A percentile compares a stretch with the other conserved stretches of the same genome.
These are phyloP conservation scores for Diaporthe australafricana DNA, from an alignment of 2,329 filamentous ascomycete genomes.

Conservation along the genomic window DNA sequence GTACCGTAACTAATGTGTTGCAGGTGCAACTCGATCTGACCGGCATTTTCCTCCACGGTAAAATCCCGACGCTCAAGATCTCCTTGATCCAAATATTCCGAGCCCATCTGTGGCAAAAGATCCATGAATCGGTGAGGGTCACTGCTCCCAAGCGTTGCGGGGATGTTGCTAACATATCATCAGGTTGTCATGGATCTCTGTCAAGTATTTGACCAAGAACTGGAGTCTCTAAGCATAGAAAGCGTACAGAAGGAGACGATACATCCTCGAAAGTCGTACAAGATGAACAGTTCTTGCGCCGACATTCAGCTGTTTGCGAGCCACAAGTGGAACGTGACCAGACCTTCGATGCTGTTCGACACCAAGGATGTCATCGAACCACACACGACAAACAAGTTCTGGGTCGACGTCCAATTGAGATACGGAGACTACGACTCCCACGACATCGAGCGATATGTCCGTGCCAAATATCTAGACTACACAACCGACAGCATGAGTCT, in stretches of 20 bases:
- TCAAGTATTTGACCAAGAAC: slow-evolving; percentile 97
- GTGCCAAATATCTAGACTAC: slow-evolving; percentile 98
- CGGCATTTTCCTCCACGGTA: slow-evolving; percentile 98
- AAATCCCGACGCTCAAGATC: slow-evolving; percentile 98
- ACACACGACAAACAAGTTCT: slow-evolving; percentile 98
- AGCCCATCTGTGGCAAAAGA: slow-evolving; percentile 99
- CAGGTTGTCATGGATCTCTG: slow-evolving; percentile 95
- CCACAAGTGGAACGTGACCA: slow-evolving; percentile 98
- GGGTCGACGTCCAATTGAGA: slow-evolving; percentile 95
- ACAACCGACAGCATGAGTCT: slow-evolving; percentile 99
- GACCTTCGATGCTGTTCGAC: slow-evolving; percentile 92
- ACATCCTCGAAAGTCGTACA: slow-evolving; percentile 98
- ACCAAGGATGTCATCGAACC: slow-evolving; percentile 95
- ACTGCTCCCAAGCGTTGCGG: too few relatives aligned
- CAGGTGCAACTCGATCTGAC: slow-evolving; percentile 94
- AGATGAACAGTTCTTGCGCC: slow-evolving; percentile 99
- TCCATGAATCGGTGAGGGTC: slow-evolving; percentile 81
- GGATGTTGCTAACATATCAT: background rate
- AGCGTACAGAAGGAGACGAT: slow-evolving; percentile 99
- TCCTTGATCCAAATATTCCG: slow-evolving; percentile 99
- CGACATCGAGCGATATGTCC: slow-evolving; percentile 97
- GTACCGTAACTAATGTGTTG: background rate
- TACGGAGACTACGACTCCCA: slow-evolving; percentile 99
- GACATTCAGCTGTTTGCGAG: slow-evolving; percentile 97
- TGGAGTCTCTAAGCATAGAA: slow-evolving; percentile 95